These are phyloP conservation scores for Pleurotus giganteus DNA, from an alignment of 768 basidiomycete genomes.

Conservation along the genomic window DNA sequence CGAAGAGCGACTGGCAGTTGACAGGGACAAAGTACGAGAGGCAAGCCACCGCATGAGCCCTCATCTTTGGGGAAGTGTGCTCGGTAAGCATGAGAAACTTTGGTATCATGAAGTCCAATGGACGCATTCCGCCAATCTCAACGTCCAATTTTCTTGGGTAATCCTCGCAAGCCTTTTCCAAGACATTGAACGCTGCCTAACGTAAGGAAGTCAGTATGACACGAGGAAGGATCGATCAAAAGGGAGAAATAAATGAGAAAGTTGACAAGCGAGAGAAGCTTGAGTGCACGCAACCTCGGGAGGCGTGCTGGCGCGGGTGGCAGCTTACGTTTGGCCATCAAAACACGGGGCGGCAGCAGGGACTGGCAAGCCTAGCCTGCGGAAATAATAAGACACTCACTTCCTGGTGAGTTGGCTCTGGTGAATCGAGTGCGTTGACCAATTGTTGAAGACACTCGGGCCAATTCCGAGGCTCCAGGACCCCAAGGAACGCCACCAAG, in stretches of 20 bases:
- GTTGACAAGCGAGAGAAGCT: neutral
- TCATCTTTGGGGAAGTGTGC: constrained; percentile 85
- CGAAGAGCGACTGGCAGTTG: constrained; percentile 80
- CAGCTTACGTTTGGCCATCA: constrained; percentile 3
- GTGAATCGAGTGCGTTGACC: constrained; percentile 73
- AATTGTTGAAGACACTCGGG: constrained; percentile 90
- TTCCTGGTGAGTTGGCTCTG: constrained; percentile 79
- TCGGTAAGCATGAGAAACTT: constrained; percentile 90
- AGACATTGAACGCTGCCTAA: constrained; percentile 88
- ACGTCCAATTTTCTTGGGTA: constrained; percentile 94
- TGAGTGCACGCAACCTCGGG: neutral
- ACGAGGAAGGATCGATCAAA: constrained; percentile 11
- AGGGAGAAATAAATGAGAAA: constrained; percentile 5
- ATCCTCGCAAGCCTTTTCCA: constrained; percentile 96
- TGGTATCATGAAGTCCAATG: constrained; percentile 95
- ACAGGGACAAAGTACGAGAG: constrained; percentile 92
- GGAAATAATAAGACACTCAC: constrained; percentile 44
- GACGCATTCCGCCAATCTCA: constrained; percentile 88
- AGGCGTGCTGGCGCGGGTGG: constrained; percentile 4
- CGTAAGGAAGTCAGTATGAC: constrained; percentile 16
- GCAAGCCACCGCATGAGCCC: constrained; percentile 90
- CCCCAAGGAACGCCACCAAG: constrained; percentile 85
- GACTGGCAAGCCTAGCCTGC: neutral
- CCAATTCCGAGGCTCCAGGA: constrained; percentile 90
- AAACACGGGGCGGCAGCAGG: neutral